Conservation (phyloP, 2,329 filamentous ascomycete species). For the Fusarium verrucosum region DNA sequence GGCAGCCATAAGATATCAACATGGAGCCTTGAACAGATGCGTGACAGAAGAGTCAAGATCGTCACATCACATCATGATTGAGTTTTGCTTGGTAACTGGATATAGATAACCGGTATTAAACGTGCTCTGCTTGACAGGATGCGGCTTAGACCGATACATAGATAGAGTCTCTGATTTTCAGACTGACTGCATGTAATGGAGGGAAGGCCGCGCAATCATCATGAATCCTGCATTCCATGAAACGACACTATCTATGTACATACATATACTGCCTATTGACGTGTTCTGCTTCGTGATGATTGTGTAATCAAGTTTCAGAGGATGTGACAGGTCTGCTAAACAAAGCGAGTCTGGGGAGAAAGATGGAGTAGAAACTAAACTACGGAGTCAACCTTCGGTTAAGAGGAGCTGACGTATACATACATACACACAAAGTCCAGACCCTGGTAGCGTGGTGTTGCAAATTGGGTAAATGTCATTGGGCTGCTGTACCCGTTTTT, state of each 20-base stretch:
- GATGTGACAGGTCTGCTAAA: background rate
- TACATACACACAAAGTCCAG: background rate
- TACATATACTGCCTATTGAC: slow-evolving; percentile 15
- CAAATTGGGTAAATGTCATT: slow-evolving; percentile 27
- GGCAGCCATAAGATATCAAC: background rate
- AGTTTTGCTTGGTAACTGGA: background rate
- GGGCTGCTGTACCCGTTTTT: background rate
- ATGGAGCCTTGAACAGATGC: background rate
- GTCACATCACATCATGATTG: background rate
- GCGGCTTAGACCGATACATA: background rate
- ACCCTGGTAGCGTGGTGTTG: slow-evolving; percentile 7
- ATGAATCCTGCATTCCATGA: slow-evolving; percentile 18
- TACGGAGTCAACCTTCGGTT: too few species aligned
- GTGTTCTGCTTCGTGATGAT: slow-evolving; percentile 23
- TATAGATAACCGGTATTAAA: background rate
- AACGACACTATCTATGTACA: background rate
- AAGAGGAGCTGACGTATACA: slow-evolving; percentile 16
- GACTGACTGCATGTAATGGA: slow-evolving; percentile 7
- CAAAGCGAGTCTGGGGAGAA: slow-evolving; percentile 2
- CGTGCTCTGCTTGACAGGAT: background rate
- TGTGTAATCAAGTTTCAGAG: slow-evolving; percentile 14
- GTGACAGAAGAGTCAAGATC: background rate
- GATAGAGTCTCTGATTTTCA: background rate
- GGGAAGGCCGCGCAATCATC: slow-evolving; percentile 35
- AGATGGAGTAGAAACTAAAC: background rate